Evolutionary conservation across 1,139 yeast species (phyloP), one percentile per base, ranked within the genome.

Genomic region (Candida sp.): DNA sequence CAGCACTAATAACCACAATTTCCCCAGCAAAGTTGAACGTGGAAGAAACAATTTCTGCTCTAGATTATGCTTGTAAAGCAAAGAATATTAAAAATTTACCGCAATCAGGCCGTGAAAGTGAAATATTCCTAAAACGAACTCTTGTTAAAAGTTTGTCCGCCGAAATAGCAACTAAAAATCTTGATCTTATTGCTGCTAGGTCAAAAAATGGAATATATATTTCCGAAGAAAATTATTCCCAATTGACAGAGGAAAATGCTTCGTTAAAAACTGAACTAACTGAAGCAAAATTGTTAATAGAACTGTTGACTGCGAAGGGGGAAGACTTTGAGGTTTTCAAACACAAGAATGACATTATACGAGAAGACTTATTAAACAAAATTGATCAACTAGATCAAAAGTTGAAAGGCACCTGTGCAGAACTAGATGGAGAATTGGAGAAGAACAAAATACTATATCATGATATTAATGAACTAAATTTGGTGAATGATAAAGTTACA

Each of bases 31-130:
- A 75, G 53, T 75, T 79, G 15, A 84, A 86, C 43, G 57, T 82
- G 38, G 95, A 87, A 33, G 96, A 89, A 61, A 87, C 96, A 0
- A 62, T 82, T 19, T 86, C 93, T 41, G 89, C 97, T 0, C 69
- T 90, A 45, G 95, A 87, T 50, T 90, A 89, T 60, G 97, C 97
- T 2, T 79, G 81, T 45, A 79, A 89, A 44, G 97, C 90, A 0
- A 87, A 87, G 53, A 82, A 79, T 45, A 87, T 89, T 51, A 81
- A 79, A 55, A 89, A 89, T 58, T 73, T 79, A 43, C 91, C 91
- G 5, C 90, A 83, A 56, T 51, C 61, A 22, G 73, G 74, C 3
- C 66, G 76, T 69, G 58, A 86, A 73, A 57, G 81, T 64, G 64
- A 75, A 66, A 21, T 70, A 64, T 68, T 82, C 40, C 61, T 87